These are phyloP conservation scores for Tetraselmis chui DNA, from an alignment of 139 green algal species.

Conservation along the genomic window DNA sequence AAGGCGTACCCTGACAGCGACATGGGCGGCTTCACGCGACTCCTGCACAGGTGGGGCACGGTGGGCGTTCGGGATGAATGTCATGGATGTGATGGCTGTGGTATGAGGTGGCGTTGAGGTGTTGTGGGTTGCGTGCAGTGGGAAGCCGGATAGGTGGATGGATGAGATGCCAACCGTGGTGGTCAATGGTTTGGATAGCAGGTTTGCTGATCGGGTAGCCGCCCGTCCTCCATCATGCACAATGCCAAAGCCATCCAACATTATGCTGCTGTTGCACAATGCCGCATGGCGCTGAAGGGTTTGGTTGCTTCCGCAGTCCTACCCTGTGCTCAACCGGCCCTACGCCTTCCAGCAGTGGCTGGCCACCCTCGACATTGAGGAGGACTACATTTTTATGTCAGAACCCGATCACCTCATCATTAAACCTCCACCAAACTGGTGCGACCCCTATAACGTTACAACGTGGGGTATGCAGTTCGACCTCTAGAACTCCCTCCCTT, in stretches of 20 bases:
- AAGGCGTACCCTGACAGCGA: slow-evolving; percentile 24
- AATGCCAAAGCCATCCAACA: not conserved
- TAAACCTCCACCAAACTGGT: slow-evolving; percentile 35
- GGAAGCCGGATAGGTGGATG: slow-evolving; percentile 44
- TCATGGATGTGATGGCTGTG: not conserved
- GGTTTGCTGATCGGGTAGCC: not conserved
- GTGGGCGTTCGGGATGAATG: not conserved
- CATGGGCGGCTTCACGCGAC: slow-evolving; percentile 72
- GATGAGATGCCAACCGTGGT: slow-evolving; percentile 70
- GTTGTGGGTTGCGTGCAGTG: slow-evolving; percentile 19
- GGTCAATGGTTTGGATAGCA: slow-evolving; percentile 27
- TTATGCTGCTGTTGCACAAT: not conserved
- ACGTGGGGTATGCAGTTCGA: too few species aligned
- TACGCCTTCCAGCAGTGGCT: slow-evolving; percentile 62
- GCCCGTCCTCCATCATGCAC: not conserved
- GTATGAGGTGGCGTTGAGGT: slow-evolving; percentile 15
- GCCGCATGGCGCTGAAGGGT: not conserved
- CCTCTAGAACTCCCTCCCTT: too few species aligned
- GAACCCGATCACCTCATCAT: slow-evolving; percentile 78
- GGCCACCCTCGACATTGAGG: slow-evolving; percentile 18
- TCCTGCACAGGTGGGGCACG: slow-evolving; percentile 34
- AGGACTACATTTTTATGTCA: slow-evolving; percentile 66
- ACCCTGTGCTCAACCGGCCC: slow-evolving; percentile 60
- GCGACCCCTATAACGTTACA: too few species aligned
- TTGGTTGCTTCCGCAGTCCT: slow-evolving; percentile 43